These are phyloP conservation scores for Elsinoe ampelina DNA, from an alignment of 2,329 filamentous ascomycete species.

Conservation along the genomic window DNA sequence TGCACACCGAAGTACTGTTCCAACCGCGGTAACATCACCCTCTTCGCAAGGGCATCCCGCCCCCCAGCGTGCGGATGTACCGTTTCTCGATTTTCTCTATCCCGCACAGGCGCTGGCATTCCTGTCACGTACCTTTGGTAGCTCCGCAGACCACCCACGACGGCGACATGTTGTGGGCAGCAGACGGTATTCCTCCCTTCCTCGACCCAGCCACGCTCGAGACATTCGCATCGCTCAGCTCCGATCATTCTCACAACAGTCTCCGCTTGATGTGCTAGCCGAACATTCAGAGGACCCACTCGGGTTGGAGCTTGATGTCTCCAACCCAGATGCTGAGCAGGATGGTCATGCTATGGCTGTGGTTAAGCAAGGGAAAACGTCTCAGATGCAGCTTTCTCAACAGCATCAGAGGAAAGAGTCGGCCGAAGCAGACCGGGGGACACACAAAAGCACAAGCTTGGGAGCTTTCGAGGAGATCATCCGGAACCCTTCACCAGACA, in stretches of 20 bases:
- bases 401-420: not conserved
- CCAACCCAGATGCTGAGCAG: not conserved
- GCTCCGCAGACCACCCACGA: not conserved
- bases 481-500: not conserved
- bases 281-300: not conserved
- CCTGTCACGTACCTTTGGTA: not conserved
- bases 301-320: no score
- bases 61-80: conserved; percentile 13
- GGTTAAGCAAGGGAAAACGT: not conserved
- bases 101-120: conserved; percentile 35
- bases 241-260: conserved; percentile 1
- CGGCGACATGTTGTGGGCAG: conserved; percentile 1
- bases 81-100: conserved; percentile 41
- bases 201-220: not conserved
- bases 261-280: not conserved
- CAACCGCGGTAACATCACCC: not conserved
- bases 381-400: no score
- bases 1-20: not conserved
- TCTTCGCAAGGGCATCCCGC: not conserved
- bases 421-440: not conserved
- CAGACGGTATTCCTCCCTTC: conserved; percentile 1
- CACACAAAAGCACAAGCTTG: not conserved
- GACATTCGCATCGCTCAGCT: conserved; percentile 7
- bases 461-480: not conserved
- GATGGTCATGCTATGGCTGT: not conserved